Evolutionary conservation across 192 early-diverging fungal species (phyloP).

Genomic region (Coemansia sp.): DNA sequence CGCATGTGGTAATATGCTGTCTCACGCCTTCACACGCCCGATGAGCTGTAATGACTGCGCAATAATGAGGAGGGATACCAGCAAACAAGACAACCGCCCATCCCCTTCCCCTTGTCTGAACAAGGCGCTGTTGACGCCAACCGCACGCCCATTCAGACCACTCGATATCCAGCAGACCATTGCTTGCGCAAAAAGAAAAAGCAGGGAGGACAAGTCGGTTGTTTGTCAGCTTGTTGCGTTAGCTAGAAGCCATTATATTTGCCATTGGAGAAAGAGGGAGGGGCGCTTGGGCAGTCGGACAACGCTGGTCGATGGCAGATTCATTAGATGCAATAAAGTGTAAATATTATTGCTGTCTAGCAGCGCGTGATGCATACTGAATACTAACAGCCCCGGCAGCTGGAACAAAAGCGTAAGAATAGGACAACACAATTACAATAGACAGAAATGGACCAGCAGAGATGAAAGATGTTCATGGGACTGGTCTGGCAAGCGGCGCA

Average conservation of each 20-base stretch:
- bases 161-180: background rate
- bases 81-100: background rate
- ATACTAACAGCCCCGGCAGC: conserved; percentile 1
- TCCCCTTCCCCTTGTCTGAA: conserved; percentile 1
- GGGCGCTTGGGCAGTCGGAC: conserved; percentile 8
- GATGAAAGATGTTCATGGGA: background rate
- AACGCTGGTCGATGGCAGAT: conserved; percentile 4
- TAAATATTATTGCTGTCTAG: conserved; percentile 10
- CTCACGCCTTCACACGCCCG: background rate
- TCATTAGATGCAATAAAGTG: background rate
- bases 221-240: conserved; percentile 10
- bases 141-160: conserved; percentile 1
- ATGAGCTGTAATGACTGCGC: background rate
- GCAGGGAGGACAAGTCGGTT: background rate
- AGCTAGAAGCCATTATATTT: background rate
- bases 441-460: background rate
- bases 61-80: conserved; percentile 1
- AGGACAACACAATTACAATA: background rate
- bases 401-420: background rate
- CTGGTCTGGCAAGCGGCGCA: background rate
- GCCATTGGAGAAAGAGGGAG: conserved; percentile 9
- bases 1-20: background rate
- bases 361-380: conserved; percentile 1
- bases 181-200: background rate
- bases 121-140: conserved; percentile 3